Percentiles rank a stretch among this genome's conserved stretches.
These are phyloP conservation scores for Colletotrichum shisoi DNA, from an alignment of 2,329 filamentous ascomycete species.

Conservation along the genomic window DNA sequence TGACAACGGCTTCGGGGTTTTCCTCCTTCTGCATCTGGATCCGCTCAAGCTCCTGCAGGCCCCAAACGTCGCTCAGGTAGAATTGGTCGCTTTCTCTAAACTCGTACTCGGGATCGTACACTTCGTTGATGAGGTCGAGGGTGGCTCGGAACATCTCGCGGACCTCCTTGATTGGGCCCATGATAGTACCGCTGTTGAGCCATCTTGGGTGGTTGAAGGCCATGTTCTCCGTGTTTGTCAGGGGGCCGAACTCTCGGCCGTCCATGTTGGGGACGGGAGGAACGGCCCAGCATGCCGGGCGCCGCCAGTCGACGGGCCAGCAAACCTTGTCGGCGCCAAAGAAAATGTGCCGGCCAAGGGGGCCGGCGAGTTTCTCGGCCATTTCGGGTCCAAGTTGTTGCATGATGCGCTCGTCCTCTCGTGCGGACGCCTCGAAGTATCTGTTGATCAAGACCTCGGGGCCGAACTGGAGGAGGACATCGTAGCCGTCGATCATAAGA, in stretches of 20 bases:
- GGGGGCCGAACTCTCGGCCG: slow-evolving; percentile 48
- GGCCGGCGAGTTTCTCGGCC: slow-evolving; percentile 45
- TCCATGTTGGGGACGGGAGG: slow-evolving; percentile 49
- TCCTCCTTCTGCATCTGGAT: slow-evolving; percentile 43
- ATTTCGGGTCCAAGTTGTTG: slow-evolving; percentile 57
- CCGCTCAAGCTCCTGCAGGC: slow-evolving; percentile 54
- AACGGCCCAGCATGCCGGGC: slow-evolving; percentile 53
- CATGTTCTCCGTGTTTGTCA: slow-evolving; percentile 47
- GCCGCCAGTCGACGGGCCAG: slow-evolving; percentile 50
- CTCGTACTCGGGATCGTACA: slow-evolving; percentile 47
- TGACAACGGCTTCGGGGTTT: slow-evolving; percentile 38
- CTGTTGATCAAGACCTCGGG: slow-evolving; percentile 68
- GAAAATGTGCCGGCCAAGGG: slow-evolving; percentile 52
- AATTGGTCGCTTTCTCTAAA: slow-evolving; percentile 54
- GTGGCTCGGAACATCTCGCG: slow-evolving; percentile 46
- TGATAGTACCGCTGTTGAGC: slow-evolving; percentile 58
- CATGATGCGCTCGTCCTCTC: slow-evolving; percentile 61
- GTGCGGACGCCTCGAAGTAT: slow-evolving; percentile 64
- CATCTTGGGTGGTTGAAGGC: slow-evolving; percentile 50
- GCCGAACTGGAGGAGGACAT: slow-evolving; percentile 71
- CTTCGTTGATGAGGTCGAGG: slow-evolving; percentile 46
- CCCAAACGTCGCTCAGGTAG: slow-evolving; percentile 55
- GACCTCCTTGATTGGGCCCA: slow-evolving; percentile 51
- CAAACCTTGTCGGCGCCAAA: slow-evolving; percentile 58
- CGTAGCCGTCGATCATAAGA: slow-evolving; percentile 69